These are phyloP conservation scores for Coprinopsis sp. DNA, from an alignment of 768 basidiomycete species.

Conservation along the genomic window DNA sequence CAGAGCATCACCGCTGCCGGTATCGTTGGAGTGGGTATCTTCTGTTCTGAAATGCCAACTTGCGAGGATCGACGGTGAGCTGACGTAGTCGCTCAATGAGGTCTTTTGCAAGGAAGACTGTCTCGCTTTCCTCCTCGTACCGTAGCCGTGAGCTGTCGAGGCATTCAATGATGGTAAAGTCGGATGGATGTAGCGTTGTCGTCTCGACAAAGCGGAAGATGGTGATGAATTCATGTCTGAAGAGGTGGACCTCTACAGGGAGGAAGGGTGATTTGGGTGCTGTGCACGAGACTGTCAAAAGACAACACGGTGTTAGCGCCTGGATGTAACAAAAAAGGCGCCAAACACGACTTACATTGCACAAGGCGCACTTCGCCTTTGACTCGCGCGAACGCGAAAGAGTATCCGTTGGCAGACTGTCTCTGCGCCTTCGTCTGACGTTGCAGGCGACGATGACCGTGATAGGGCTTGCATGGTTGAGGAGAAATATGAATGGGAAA, in stretches of 20 bases:
- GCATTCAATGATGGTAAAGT: slow-evolving; percentile 47
- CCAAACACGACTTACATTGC: slow-evolving; percentile 53
- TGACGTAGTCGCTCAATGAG: slow-evolving; percentile 40
- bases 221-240: slow-evolving; percentile 58
- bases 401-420: slow-evolving; percentile 34
- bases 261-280: slow-evolving; percentile 41
- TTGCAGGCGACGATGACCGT: slow-evolving; percentile 4
- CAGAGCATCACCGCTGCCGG: slow-evolving; percentile 18
- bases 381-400: slow-evolving; percentile 57
- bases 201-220: slow-evolving; percentile 54
- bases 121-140: slow-evolving; percentile 57
- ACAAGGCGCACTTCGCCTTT: slow-evolving; percentile 52
- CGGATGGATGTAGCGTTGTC: slow-evolving; percentile 42
- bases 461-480: slow-evolving; percentile 1
- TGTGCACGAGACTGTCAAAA: slow-evolving; percentile 30
- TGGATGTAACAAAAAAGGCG: slow-evolving; percentile 6
- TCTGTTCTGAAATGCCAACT: slow-evolving; percentile 16
- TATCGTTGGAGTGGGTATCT: slow-evolving; percentile 18
- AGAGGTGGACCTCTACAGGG: slow-evolving; percentile 48
- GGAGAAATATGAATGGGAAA: slow-evolving; percentile 8
- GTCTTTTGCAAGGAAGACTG: slow-evolving; percentile 54
- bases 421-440: slow-evolving; percentile 4
- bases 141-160: slow-evolving; percentile 44
- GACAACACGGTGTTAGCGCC: slow-evolving; percentile 1
- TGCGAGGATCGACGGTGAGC: slow-evolving; percentile 27